Percentiles rank a stretch among this genome's conserved stretches.
phyloP scores from a whole-genome alignment of 306 rosid species.

The Casuarina cunninghamiana region DNA sequence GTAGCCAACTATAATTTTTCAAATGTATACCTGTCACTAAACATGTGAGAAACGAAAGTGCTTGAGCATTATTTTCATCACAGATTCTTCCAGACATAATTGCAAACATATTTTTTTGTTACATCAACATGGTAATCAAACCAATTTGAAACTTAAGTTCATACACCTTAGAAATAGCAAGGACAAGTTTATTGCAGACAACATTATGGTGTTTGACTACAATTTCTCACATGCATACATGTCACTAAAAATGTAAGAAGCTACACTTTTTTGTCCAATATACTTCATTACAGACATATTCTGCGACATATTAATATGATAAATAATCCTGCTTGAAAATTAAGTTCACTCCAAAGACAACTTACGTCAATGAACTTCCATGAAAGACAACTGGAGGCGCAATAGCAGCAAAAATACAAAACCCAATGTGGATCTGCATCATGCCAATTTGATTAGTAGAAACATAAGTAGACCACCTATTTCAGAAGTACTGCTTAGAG shows the following conservation, averaged over 20 bases:
- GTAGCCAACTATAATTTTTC: not conserved
- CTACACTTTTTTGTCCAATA: not conserved
- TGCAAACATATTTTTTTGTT: constrained; percentile 10
- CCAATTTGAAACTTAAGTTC: constrained; percentile 9
- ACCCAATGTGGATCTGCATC: constrained; percentile 78
- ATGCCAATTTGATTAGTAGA: constrained; percentile 35
- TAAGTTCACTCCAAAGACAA: constrained; percentile 9
- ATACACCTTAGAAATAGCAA: constrained; percentile 2
- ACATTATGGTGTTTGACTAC: not conserved
- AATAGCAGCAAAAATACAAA: constrained; percentile 92
- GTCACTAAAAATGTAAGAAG: not conserved
- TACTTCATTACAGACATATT: not conserved
- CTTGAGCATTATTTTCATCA: not conserved
- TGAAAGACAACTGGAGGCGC: constrained; percentile 97
- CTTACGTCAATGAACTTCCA: constrained; percentile 95
- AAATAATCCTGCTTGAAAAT: constrained; percentile 16
- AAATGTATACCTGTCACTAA: not conserved
- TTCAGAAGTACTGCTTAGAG: constrained; percentile 1
- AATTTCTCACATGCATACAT: not conserved
- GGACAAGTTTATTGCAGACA: not conserved
- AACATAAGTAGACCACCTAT: constrained; percentile 19
- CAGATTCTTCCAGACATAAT: constrained; percentile 13
- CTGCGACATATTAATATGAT: constrained; percentile 16
- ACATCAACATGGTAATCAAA: constrained; percentile 15
- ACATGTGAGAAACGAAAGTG: not conserved